Evolutionary conservation across 2,329 filamentous ascomycete genomes (phyloP).

Genomic region (Fusarium sp.): DNA sequence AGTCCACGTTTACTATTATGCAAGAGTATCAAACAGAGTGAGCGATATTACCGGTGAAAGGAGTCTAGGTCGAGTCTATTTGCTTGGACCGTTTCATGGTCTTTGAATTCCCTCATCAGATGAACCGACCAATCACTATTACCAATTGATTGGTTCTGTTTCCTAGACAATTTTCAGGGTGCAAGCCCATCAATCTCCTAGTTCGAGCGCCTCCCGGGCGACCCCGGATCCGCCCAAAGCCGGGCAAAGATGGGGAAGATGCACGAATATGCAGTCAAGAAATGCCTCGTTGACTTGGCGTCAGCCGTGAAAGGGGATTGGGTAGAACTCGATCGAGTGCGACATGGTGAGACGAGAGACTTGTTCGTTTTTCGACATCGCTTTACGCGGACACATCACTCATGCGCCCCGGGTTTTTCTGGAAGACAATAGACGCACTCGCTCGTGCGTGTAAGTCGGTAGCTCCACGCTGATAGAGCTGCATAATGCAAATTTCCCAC

Average conservation of each 20-base stretch:
- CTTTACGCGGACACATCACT: background rate
- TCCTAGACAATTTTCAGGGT: conserved; percentile 12
- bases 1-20: background rate
- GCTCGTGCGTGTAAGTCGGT: background rate
- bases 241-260: conserved; percentile 40
- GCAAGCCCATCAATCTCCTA: conserved; percentile 22
- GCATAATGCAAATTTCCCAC: conserved; percentile 35
- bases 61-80: conserved; percentile 32
- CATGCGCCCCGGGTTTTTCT: conserved; percentile 16
- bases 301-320: conserved; percentile 24
- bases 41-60: conserved; percentile 24
- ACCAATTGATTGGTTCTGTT: conserved; percentile 25
- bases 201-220: conserved; percentile 42
- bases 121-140: conserved; percentile 24
- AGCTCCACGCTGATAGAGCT: conserved; percentile 25
- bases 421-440: conserved; percentile 10
- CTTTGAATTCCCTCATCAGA: conserved; percentile 39
- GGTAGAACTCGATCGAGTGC: conserved; percentile 4
- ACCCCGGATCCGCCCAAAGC: conserved; percentile 44
- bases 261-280: conserved; percentile 39
- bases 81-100: conserved; percentile 30
- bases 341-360: conserved; percentile 7
- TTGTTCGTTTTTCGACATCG: background rate
- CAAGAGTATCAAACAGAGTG: conserved; percentile 7
- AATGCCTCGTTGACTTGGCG: conserved; percentile 43